A percentile compares a stretch with the other conserved stretches of the same genome.
Evolutionary conservation across 768 basidiomycete genomes (phyloP).

Genomic region (Suillus alpinus): DNA sequence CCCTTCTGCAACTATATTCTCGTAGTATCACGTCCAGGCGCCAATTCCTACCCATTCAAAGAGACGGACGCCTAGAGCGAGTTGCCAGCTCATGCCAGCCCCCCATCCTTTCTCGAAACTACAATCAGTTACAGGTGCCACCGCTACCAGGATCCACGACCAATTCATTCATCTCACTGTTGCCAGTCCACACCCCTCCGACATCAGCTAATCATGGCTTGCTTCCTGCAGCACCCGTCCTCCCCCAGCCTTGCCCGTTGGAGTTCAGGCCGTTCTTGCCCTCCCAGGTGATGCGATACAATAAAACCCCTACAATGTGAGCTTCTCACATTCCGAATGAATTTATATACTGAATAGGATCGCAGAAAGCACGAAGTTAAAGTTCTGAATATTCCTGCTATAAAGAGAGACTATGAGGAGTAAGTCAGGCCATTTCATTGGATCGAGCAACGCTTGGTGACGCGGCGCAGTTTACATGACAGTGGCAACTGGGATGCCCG

Average conservation of each 20-base stretch:
- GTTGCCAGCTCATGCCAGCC: not conserved
- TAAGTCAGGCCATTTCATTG: not conserved
- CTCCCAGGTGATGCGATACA: not conserved
- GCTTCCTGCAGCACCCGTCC: not conserved
- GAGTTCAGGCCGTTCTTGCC: not conserved
- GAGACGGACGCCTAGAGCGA: not conserved
- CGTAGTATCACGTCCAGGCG: not conserved
- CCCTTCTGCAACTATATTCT: not conserved
- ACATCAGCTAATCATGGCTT: not conserved
- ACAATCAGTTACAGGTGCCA: not conserved
- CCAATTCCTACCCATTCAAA: not conserved
- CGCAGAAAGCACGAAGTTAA: not conserved
- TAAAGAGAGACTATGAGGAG: not conserved
- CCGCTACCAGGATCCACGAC: no score
- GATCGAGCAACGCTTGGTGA: not conserved
- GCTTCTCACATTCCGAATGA: not conserved
- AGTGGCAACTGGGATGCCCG: constrained; percentile 34
- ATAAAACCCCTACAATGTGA: not conserved
- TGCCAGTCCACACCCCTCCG: not conserved
- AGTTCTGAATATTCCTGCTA: not conserved
- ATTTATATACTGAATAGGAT: not conserved
- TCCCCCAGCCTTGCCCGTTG: not conserved
- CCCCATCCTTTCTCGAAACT: not conserved
- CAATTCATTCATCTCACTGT: not conserved
- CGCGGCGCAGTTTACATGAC: not conserved